A percentile compares a stretch with the other conserved stretches of the same genome.
Conservation (phyloP, 2,329 filamentous ascomycete genomes). For the Aspergillus melleus region DNA sequence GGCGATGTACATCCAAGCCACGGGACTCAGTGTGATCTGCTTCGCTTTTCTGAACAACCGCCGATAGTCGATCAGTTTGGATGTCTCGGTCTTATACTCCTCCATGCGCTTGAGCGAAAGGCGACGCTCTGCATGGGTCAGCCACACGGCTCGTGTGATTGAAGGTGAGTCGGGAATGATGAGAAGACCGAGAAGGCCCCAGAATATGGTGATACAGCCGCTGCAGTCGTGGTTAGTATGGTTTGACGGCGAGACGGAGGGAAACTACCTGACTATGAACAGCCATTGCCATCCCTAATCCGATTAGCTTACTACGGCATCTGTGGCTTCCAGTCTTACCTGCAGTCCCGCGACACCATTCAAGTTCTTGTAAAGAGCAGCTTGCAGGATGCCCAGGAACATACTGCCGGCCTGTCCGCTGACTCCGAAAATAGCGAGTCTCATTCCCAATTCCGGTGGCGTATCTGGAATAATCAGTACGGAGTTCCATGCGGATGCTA, state of each 20-base stretch:
- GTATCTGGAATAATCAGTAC: slow-evolving; percentile 1
- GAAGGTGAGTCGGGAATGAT: slow-evolving; percentile 21
- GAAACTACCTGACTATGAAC: slow-evolving; percentile 1
- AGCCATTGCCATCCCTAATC: slow-evolving; percentile 8
- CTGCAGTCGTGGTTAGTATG: neutral
- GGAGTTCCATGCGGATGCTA: neutral
- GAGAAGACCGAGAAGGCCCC: slow-evolving; percentile 16
- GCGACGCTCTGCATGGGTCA: slow-evolving; percentile 13
- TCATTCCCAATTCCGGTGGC: slow-evolving; percentile 14
- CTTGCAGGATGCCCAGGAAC: slow-evolving; percentile 20
- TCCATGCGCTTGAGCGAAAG: slow-evolving; percentile 17
- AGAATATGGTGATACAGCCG: slow-evolving; percentile 18
- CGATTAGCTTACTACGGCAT: neutral
- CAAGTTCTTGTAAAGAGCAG: slow-evolving; percentile 18
- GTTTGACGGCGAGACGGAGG: neutral
- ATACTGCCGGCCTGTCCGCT: slow-evolving; percentile 17
- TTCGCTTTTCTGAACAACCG: slow-evolving; percentile 8
- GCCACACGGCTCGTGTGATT: slow-evolving; percentile 18
- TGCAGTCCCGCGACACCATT: slow-evolving; percentile 10
- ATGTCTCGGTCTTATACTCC: slow-evolving; percentile 15
- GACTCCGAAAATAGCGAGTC: slow-evolving; percentile 19
- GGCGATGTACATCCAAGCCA: slow-evolving; percentile 17
- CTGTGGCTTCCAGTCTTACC: neutral
- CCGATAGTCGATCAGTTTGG: slow-evolving; percentile 15
- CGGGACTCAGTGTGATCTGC: slow-evolving; percentile 7